These are phyloP conservation scores for Cyberlindnera veronae DNA, from an alignment of 805 yeast genomes.

Conservation along the genomic window DNA sequence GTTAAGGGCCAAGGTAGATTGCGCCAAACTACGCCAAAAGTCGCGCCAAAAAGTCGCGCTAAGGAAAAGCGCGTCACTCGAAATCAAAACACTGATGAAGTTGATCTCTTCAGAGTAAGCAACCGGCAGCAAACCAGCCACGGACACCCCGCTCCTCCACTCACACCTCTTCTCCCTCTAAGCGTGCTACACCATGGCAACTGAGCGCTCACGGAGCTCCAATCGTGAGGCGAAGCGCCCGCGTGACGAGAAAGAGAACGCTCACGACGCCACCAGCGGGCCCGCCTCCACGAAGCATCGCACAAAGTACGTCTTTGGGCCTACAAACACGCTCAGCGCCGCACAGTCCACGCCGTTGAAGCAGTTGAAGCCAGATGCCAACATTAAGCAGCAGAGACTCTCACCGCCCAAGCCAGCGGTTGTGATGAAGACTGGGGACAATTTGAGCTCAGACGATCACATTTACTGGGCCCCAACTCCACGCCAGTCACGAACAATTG, in stretches of 20 bases:
- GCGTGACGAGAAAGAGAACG: slow-evolving; percentile 14
- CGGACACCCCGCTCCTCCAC: too few relatives aligned
- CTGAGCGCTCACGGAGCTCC: too few relatives aligned
- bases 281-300: slow-evolving; percentile 6
- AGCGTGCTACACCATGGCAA: slow-evolving; percentile 2
- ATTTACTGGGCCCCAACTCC: slow-evolving; percentile 30
- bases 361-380: background rate
- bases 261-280: background rate
- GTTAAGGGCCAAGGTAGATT: too few relatives aligned
- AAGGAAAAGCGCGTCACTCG: too few relatives aligned
- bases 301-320: slow-evolving; percentile 15
- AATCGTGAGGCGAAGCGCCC: slow-evolving; percentile 8
- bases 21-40: background rate
- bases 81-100: too few relatives aligned
- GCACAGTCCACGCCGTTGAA: slow-evolving; percentile 6
- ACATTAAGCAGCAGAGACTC: background rate
- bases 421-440: slow-evolving; percentile 6
- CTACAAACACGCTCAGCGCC: slow-evolving; percentile 9
- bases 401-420: slow-evolving; percentile 9
- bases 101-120: too few relatives aligned
- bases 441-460: slow-evolving; percentile 26
- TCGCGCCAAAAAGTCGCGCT: background rate
- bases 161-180: too few relatives aligned
- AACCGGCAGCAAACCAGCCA: too few relatives aligned
- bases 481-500: slow-evolving; percentile 8